These are phyloP conservation scores for Heterobasidion annosum DNA, from an alignment of 1,284 basidiomycete species.

Conservation along the genomic window DNA sequence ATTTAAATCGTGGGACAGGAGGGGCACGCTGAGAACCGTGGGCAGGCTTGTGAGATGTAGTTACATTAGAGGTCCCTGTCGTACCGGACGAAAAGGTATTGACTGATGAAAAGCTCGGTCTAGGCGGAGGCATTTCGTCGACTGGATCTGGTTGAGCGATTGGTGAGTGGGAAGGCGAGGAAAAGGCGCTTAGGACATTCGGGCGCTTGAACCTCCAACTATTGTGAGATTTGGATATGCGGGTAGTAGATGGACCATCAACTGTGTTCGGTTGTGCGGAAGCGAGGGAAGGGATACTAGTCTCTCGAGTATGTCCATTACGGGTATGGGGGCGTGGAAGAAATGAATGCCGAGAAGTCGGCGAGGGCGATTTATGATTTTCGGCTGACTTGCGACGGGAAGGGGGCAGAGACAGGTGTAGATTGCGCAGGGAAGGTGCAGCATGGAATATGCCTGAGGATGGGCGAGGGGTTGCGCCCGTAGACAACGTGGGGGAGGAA, in stretches of 20 bases:
- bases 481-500: slow-evolving; percentile 12
- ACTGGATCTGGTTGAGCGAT: slow-evolving; percentile 8
- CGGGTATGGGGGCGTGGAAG: slow-evolving; percentile 23
- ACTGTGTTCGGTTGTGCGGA: background rate
- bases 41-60: slow-evolving; percentile 34
- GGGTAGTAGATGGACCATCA: slow-evolving; percentile 12
- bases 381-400: slow-evolving; percentile 29
- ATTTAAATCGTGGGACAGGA: slow-evolving; percentile 26
- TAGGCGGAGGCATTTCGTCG: slow-evolving; percentile 29
- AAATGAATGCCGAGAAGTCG: slow-evolving; percentile 25
- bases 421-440: slow-evolving; percentile 43
- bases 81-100: slow-evolving; percentile 45
- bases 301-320: slow-evolving; percentile 12
- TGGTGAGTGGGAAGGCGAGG: slow-evolving; percentile 24
- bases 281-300: slow-evolving; percentile 14
- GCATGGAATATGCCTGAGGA: slow-evolving; percentile 31
- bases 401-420: slow-evolving; percentile 39
- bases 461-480: slow-evolving; percentile 13
- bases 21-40: slow-evolving; percentile 39
- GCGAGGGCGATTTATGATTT: slow-evolving; percentile 17
- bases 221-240: slow-evolving; percentile 11
- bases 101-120: slow-evolving; percentile 60
- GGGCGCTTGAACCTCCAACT: slow-evolving; percentile 42
- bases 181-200: slow-evolving; percentile 51
- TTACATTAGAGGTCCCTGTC: slow-evolving; percentile 29